phyloP scores from a whole-genome alignment of 768 basidiomycete genomes.

The Termitomyces sp. region DNA sequence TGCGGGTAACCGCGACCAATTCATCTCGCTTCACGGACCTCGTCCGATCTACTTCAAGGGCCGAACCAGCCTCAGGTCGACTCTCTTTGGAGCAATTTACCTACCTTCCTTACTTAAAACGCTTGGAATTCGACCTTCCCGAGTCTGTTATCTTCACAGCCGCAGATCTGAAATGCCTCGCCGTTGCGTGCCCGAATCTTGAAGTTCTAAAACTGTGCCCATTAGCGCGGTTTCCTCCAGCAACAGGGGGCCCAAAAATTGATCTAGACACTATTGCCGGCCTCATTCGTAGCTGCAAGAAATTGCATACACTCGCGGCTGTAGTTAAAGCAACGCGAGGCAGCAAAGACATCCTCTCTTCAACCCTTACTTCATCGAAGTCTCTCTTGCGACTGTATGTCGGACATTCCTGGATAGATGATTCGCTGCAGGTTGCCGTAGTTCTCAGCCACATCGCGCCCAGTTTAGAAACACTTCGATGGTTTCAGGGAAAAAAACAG shows the following conservation, averaged over 20 bases:
- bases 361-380: constrained; percentile 49
- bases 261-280: constrained; percentile 58
- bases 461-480: constrained; percentile 60
- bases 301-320: constrained; percentile 58
- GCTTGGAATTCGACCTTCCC: constrained; percentile 75
- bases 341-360: constrained; percentile 36
- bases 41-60: constrained; percentile 66
- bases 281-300: constrained; percentile 51
- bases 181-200: constrained; percentile 58
- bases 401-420: constrained; percentile 67
- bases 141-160: constrained; percentile 65
- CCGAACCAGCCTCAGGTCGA: constrained; percentile 51
- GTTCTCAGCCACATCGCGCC: constrained; percentile 77
- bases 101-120: constrained; percentile 45
- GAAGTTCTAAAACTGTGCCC: constrained; percentile 67
- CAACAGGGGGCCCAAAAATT: constrained; percentile 47
- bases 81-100: constrained; percentile 57
- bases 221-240: constrained; percentile 54
- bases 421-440: constrained; percentile 65
- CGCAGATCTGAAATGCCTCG: constrained; percentile 51
- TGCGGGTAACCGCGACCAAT: constrained; percentile 60
- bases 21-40: constrained; percentile 79
- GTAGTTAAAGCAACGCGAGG: constrained; percentile 55
- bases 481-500: constrained; percentile 77
- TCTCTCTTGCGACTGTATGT: constrained; percentile 68